These are phyloP conservation scores for Vachellia pachyceras DNA, from an alignment of 306 rosid species.

Conservation along the genomic window DNA sequence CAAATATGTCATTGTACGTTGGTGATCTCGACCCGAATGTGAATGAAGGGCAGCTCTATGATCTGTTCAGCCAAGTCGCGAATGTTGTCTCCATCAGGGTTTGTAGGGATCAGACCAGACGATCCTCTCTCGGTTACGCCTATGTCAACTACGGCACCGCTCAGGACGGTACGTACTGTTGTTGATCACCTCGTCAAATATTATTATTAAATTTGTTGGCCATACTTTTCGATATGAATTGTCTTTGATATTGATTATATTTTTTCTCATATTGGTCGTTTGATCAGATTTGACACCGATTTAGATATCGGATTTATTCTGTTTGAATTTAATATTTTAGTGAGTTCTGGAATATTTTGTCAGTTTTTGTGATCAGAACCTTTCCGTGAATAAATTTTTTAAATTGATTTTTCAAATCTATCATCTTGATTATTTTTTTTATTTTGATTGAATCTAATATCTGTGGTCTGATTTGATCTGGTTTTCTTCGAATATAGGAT, in stretches of 20 bases:
- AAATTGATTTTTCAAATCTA: too few species aligned
- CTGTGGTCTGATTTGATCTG: background rate
- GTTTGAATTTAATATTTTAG: background rate
- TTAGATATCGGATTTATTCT: slow-evolving; percentile 9
- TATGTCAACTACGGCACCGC: slow-evolving; percentile 68
- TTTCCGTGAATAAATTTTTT: too few species aligned
- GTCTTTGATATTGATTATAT: background rate
- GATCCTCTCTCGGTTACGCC: slow-evolving; percentile 84
- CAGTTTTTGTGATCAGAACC: background rate
- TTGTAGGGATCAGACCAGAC: slow-evolving; percentile 73
- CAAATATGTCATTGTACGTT: slow-evolving; percentile 15
- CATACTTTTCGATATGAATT: background rate
- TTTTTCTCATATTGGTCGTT: background rate
- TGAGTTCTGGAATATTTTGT: slow-evolving; percentile 6
- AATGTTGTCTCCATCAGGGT: slow-evolving; percentile 71
- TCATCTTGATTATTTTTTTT: too few species aligned
- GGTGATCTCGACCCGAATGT: slow-evolving; percentile 34
- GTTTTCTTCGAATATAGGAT: background rate
- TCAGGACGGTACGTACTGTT: slow-evolving; percentile 64
- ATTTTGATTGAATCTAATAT: background rate
- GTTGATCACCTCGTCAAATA: background rate
- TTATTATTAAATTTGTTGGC: background rate
- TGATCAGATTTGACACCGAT: background rate
- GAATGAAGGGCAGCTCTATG: slow-evolving; percentile 70
- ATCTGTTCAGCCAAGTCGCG: slow-evolving; percentile 64